These are phyloP conservation scores for Acanthochlamys bracteata DNA, from an alignment of 106 monocot species.

Conservation along the genomic window DNA sequence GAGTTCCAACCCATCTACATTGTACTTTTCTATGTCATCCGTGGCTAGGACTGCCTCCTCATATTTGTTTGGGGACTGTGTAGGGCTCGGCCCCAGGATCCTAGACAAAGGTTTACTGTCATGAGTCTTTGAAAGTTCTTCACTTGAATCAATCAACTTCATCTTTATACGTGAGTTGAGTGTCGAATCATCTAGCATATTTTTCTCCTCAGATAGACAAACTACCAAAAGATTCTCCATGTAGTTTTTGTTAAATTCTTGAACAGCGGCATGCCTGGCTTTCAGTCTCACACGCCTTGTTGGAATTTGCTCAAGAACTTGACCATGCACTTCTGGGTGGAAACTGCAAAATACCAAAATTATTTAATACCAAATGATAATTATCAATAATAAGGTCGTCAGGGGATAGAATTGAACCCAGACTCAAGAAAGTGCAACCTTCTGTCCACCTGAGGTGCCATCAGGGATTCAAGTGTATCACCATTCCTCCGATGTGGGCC, in stretches of 20 bases:
- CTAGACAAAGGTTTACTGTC: slow-evolving; percentile 24
- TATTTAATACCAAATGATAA: too few species aligned
- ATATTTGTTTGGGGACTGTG: slow-evolving; percentile 15
- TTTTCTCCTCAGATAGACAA: slow-evolving; percentile 30
- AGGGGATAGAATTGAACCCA: too few species aligned
- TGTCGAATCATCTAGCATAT: slow-evolving; percentile 21
- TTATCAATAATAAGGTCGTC: too few species aligned
- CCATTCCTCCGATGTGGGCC: slow-evolving; percentile 50
- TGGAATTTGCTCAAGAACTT: slow-evolving; percentile 35
- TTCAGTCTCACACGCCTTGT: slow-evolving; percentile 50
- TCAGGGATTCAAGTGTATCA: slow-evolving; percentile 42
- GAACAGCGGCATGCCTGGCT: slow-evolving; percentile 21
- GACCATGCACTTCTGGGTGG: slow-evolving; percentile 21
- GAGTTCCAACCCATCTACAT: slow-evolving; percentile 8
- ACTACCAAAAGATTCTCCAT: slow-evolving; percentile 49
- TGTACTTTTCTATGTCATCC: slow-evolving; percentile 9
- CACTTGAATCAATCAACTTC: slow-evolving; percentile 13
- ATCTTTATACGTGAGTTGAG: slow-evolving; percentile 16
- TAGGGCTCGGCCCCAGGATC: slow-evolving; percentile 6
- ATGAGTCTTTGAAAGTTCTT: slow-evolving; percentile 19
- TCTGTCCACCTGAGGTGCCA: slow-evolving; percentile 23
- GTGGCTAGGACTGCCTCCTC: slow-evolving; percentile 4
- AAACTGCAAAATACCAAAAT: slow-evolving; percentile 19
- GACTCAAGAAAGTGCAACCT: too few species aligned
- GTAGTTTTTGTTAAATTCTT: slow-evolving; percentile 24